Conservation (phyloP, 257 asterid species). For the Scutellaria baicalensis region DNA sequence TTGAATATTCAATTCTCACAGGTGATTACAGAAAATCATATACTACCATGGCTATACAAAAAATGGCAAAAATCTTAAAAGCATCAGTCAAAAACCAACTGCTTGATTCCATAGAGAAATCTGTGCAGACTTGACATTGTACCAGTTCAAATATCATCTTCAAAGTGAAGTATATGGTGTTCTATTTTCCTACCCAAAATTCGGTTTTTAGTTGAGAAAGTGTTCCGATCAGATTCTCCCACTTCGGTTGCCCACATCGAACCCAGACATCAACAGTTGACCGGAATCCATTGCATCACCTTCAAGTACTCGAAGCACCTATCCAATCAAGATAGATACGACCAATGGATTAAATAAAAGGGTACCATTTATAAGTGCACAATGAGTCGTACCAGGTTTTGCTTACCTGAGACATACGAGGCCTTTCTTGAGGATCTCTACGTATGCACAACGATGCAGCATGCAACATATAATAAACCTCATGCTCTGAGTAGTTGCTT, state of each 20-base stretch:
- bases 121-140: neutral
- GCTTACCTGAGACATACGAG: constrained; percentile 90
- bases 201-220: constrained; percentile 24
- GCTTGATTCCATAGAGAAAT: neutral
- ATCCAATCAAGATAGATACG: neutral
- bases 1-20: constrained; percentile 15
- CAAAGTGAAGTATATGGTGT: constrained; percentile 12
- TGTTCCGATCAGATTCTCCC: constrained; percentile 56
- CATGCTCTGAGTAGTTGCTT: constrained; percentile 44
- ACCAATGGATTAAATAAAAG: neutral
- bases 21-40: constrained; percentile 15
- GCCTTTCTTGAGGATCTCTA: constrained; percentile 87
- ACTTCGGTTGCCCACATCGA: constrained; percentile 58
- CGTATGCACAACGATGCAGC: constrained; percentile 87
- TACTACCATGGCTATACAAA: constrained; percentile 31
- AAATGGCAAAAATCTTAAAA: constrained; percentile 18
- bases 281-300: constrained; percentile 73
- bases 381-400: neutral
- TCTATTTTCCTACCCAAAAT: constrained; percentile 27
- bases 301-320: constrained; percentile 87
- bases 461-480: constrained; percentile 79
- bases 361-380: neutral
- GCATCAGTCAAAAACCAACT: constrained; percentile 18
- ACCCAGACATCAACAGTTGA: constrained; percentile 40
- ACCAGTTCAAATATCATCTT: constrained; percentile 15